Evolutionary conservation across 768 basidiomycete genomes (phyloP), one percentile per base, ranked within the genome.

Genomic region (Russula sp.): DNA sequence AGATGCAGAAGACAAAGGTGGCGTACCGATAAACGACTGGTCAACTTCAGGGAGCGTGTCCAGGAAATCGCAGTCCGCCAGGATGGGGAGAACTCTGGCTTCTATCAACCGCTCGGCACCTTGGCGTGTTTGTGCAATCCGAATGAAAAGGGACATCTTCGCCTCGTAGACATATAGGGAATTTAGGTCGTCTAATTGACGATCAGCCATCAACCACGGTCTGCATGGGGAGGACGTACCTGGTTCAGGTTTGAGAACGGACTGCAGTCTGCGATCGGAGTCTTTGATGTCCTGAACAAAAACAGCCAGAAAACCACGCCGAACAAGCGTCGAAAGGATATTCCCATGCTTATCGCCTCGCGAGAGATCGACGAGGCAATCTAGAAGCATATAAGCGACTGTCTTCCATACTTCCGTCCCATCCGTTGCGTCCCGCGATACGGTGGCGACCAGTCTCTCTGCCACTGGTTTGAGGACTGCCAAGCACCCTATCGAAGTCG

Each of bases 401-500:
- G 94, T 95, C 75, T 92, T 92, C 96, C 96, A 98, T 2, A 98
- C 91, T 73, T 98, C 94, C 18, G 91, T 86, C 7, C 94, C 95
- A 66, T 97, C 94, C 58, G 92, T 89, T 1, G 94, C 94, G 70
- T 98, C 96, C n/a, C 92, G 81, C 22, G 91, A 84, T 44, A 96
- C 78, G 42, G 84, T 79, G 0, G 84, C 75, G 0, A 94, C 79
- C 20, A 98, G 75, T 6, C 88, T 80, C 58, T 96, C 95, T 68
- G 88, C 79, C 40, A 78, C 78, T 6, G 79, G 75, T 68, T 86
- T 88, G 71, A 98, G 75, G 60, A 88, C 77, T 0, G 81, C 74
- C 10, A 94, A 71, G 65, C 87, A 88, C 4, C 86, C 84, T 5
- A 74, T 70, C 61, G 80, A 73, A n/a, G 68, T 57, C 14, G 65